Base-by-base conservation (phyloP, 441 rosid genomes). In the Croton setiger region DNA sequence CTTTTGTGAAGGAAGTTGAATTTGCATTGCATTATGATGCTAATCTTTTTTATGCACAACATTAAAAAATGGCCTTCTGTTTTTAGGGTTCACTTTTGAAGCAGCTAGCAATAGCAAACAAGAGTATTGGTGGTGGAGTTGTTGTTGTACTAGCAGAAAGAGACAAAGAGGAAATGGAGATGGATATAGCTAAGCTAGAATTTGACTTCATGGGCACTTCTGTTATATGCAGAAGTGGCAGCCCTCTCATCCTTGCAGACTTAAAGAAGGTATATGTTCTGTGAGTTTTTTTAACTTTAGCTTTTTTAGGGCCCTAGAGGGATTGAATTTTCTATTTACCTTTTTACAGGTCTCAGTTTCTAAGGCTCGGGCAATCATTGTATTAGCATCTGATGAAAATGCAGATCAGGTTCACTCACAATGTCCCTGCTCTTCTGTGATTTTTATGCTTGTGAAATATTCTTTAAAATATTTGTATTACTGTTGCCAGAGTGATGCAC, bases 161-260 rank as follows among this genome's bases (percentile, higher is more conserved):
- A 75, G 96, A 93, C 75, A 93, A 90, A 80, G 96, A 90, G 78
- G 98, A 93, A 83, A 93, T 93, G 98, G 98, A 93, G 83, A 74
- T 84, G 79, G 91, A 93, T 71, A 93, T 93, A 74, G 82, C 92
- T 56, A 93, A 90, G 74, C 83, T 93, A 65, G 97, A 93, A 76
- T 93, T 93, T 67, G 91, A 90, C 82, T 86, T 93, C 53, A 87
- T 93, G 98, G 96, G 97, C 37, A 90, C 97, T 27, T 87, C 94
- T 43, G 96, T 93, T 60, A 93, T 93, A 74, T 88, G 97, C 78
- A 90, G 97, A 83, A 93, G 97, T 72, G 98, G 98, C 58, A 93
- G 97, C 70, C 86, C 97, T 76, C 90, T 93, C 70, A 89, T 90
- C 71, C 82, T 93, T 44, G 96, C 98, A 31, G 97, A 93, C 84